phyloP scores from a whole-genome alignment of 495 filamentous ascomycete genomes.

The Aspergillus egyptiacus region DNA sequence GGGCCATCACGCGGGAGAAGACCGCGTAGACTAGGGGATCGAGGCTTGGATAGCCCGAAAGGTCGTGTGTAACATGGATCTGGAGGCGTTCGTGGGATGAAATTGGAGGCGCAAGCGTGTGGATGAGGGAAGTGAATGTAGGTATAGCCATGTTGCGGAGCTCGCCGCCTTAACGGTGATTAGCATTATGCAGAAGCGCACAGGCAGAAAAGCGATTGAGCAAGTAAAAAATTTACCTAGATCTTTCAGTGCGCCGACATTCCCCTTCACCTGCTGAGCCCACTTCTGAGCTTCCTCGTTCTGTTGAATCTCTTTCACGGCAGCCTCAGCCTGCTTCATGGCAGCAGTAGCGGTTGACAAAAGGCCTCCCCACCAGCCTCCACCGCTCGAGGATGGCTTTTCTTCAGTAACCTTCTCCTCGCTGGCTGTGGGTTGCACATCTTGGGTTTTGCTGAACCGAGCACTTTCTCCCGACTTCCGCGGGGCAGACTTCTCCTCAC shows the following conservation, averaged over 20 bases:
- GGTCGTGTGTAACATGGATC: constrained; percentile 95
- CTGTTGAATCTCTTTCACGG: constrained; percentile 90
- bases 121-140: constrained; percentile 89
- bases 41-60: constrained; percentile 87
- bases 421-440: constrained; percentile 30
- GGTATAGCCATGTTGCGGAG: constrained; percentile 83
- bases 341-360: constrained; percentile 65
- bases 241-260: constrained; percentile 74
- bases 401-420: constrained; percentile 26
- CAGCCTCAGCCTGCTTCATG: constrained; percentile 88
- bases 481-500: constrained; percentile 54
- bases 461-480: constrained; percentile 73
- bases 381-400: constrained; percentile 36
- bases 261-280: constrained; percentile 91
- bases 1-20: constrained; percentile 95
- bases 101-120: constrained; percentile 93
- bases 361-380: constrained; percentile 90
- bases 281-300: constrained; percentile 95
- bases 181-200: constrained; percentile 1
- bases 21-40: constrained; percentile 89
- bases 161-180: constrained; percentile 64
- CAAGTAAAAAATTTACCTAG: constrained; percentile 51
- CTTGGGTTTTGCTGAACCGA: constrained; percentile 48
- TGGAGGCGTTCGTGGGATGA: constrained; percentile 95
- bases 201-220: not conserved